Base-by-base conservation (phyloP, 2,329 filamentous ascomycete genomes). In the Curvularia verruculosa region DNA sequence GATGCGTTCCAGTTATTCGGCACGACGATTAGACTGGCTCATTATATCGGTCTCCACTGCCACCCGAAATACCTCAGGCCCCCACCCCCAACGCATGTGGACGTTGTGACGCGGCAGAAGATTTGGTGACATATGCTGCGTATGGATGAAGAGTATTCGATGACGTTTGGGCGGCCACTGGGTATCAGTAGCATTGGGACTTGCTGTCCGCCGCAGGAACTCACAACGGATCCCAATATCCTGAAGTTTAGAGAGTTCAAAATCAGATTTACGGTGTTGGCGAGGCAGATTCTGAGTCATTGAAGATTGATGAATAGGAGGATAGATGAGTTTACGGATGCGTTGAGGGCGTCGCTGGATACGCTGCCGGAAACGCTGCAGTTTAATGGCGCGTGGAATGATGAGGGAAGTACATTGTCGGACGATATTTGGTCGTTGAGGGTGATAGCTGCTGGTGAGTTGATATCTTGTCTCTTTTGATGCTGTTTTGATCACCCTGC, bases 91-190 rank as follows among this genome's bases (percentile, higher is more conserved):
- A 69, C 64, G 2, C 70, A 77, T 7, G 72, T 75, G 23, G 79
- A 82, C 60, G 76, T 74, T 46, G 74, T 74, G 13, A 71, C 78
- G 13, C 73, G 81, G 5, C 78, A 77, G 49, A 77, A 77, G 15
- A 68, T 82, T 1, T 83, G 81, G 81, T 83, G 81, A 81, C 81
- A 80, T 78, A 80, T 83, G 74, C 64, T 83, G n/a, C 79, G 82
- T 56, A 79, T 82, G 75, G 81, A 83, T 46, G 79, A 82, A 54
- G 77, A 82, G 46, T 82, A 82, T 58, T 81, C 80, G 0, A 80
- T 82, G 67, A 81, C 78, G 0, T 72, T 82, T 0, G 81, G 81
- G 19, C 72, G 81, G 34, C 81, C 81, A 1, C 65, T 82, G 9
- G 81, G 80, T 0, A 82, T 82, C 31, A 81, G 79, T 46, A 80